Evolutionary conservation across 148 eudicot species (phyloP).

Genomic region (Gaultheria prostrata): DNA sequence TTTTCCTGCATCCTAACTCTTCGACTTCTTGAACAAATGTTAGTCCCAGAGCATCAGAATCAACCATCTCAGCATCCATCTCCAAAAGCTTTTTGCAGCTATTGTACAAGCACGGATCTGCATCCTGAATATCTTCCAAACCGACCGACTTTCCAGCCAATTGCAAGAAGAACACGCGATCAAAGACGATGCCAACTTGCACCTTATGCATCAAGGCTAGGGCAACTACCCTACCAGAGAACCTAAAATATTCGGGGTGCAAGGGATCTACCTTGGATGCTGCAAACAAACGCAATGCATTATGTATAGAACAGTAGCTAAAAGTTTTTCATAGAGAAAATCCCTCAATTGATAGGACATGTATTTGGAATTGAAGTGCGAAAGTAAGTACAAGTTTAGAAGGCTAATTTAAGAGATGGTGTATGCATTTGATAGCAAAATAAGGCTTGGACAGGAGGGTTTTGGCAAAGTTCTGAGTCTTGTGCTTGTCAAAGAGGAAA

Average conservation of each 20-base stretch:
- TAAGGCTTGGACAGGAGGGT: neutral
- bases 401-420: neutral
- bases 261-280: slow-evolving; percentile 80
- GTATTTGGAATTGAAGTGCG: neutral
- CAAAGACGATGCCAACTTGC: slow-evolving; percentile 83
- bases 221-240: slow-evolving; percentile 83
- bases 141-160: slow-evolving; percentile 55
- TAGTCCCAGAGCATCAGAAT: slow-evolving; percentile 79
- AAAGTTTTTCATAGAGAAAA: neutral
- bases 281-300: slow-evolving; percentile 42
- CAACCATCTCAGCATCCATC: slow-evolving; percentile 75
- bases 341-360: neutral
- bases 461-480: neutral
- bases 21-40: slow-evolving; percentile 80
- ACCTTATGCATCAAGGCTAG: slow-evolving; percentile 86
- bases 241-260: slow-evolving; percentile 70
- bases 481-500: neutral
- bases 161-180: slow-evolving; percentile 74
- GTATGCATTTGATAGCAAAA: neutral
- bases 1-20: slow-evolving; percentile 68
- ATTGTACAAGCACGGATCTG: slow-evolving; percentile 77
- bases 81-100: slow-evolving; percentile 88
- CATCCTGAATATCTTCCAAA: slow-evolving; percentile 74
- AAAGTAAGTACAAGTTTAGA: neutral
- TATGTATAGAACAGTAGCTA: slow-evolving; percentile 6